Percentiles rank a stretch among this genome's conserved stretches.
Conservation (phyloP, 2,329 filamentous ascomycete genomes). For the Epichloe scottii region DNA sequence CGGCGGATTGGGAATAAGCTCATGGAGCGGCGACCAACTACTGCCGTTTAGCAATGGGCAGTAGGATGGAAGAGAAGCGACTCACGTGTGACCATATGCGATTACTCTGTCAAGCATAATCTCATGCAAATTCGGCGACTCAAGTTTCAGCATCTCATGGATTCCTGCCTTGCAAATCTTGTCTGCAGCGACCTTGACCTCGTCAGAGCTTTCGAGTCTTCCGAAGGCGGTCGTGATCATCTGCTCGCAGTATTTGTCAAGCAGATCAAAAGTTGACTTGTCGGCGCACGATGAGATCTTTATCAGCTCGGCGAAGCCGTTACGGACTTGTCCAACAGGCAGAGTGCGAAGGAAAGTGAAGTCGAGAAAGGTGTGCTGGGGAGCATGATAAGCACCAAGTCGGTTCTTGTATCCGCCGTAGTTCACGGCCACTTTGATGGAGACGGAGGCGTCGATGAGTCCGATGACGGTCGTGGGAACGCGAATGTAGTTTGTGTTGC, state of each 20-base stretch:
- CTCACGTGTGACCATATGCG: constrained; percentile 58
- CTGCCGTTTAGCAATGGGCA: neutral
- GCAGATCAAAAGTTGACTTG: constrained; percentile 49
- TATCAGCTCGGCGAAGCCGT: constrained; percentile 63
- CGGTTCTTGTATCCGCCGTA: constrained; percentile 67
- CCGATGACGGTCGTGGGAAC: constrained; percentile 65
- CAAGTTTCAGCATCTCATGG: constrained; percentile 60
- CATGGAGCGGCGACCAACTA: constrained; percentile 59
- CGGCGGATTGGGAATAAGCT: constrained; percentile 55
- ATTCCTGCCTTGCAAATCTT: constrained; percentile 58
- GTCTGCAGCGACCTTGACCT: constrained; percentile 34
- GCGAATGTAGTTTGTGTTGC: constrained; percentile 63
- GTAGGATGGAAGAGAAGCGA: neutral
- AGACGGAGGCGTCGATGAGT: constrained; percentile 62
- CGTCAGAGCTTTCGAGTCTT: constrained; percentile 38
- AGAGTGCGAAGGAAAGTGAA: constrained; percentile 60
- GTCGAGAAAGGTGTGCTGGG: constrained; percentile 60
- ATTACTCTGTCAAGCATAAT: constrained; percentile 61
- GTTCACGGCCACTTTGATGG: constrained; percentile 69
- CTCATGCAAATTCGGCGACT: constrained; percentile 62
- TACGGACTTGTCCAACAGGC: constrained; percentile 54
- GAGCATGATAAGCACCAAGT: constrained; percentile 60
- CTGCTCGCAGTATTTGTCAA: constrained; percentile 58
- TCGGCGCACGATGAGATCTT: constrained; percentile 65
- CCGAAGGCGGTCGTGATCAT: constrained; percentile 55